Conservation (phyloP, 495 filamentous ascomycete genomes). For the Trichoderma asperelloides region DNA sequence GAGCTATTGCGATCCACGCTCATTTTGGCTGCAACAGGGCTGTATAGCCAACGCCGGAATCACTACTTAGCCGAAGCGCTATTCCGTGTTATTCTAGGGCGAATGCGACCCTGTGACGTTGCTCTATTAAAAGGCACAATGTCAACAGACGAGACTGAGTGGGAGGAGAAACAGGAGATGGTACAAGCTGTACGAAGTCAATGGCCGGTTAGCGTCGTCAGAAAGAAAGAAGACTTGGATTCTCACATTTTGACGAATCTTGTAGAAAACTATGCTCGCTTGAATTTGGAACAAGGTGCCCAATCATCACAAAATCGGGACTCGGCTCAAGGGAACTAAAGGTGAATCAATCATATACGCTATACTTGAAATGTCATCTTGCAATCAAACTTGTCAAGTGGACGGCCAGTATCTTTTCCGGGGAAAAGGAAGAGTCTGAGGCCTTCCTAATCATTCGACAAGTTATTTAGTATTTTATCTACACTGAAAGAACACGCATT, state of each 20-base stretch:
- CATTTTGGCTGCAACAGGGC: neutral
- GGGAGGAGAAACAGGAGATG: neutral
- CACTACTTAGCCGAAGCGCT: neutral
- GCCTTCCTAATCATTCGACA: too few species aligned
- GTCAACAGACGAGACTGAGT: neutral
- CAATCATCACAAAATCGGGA: neutral
- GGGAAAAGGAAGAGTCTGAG: too few species aligned
- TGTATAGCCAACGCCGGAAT: neutral
- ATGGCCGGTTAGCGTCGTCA: slow-evolving; percentile 8
- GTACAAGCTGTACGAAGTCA: slow-evolving; percentile 3
- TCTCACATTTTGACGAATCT: slow-evolving; percentile 7
- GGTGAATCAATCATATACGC: too few species aligned
- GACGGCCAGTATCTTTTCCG: too few species aligned
- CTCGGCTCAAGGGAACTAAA: too few species aligned
- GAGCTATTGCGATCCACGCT: neutral
- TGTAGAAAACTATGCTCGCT: neutral
- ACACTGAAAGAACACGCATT: too few species aligned
- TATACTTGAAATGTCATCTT: too few species aligned
- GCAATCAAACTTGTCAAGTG: too few species aligned
- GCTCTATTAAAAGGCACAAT: neutral
- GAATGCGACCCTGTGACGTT: neutral
- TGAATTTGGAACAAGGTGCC: neutral
- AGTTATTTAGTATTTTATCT: too few species aligned
- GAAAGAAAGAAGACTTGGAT: slow-evolving; percentile 8
- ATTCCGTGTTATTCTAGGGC: neutral